These are phyloP conservation scores for Fusarium poae DNA, from an alignment of 2,329 filamentous ascomycete genomes.

Conservation along the genomic window DNA sequence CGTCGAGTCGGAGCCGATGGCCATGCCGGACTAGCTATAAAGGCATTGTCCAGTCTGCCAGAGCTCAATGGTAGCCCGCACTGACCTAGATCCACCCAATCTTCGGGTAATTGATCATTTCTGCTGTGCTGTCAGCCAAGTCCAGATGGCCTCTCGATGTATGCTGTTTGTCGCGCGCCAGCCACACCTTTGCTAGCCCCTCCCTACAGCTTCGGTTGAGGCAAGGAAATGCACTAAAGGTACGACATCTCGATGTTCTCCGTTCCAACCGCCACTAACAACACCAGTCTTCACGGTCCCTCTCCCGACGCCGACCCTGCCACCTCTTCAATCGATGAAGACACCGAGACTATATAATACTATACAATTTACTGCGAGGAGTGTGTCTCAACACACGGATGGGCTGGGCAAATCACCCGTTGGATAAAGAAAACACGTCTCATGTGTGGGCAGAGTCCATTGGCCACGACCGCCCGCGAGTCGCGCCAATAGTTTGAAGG, in stretches of 20 bases:
- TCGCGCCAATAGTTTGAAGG: neutral
- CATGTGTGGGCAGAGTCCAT: neutral
- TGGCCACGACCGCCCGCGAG: neutral
- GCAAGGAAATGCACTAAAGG: neutral
- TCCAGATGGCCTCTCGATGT: neutral
- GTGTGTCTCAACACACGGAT: neutral
- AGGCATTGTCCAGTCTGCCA: neutral
- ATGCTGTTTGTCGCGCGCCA: neutral
- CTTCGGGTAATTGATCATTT: neutral
- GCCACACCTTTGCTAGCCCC: neutral
- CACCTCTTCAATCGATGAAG: neutral
- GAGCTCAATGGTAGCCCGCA: too few species aligned
- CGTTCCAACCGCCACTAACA: neutral
- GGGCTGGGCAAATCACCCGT: neutral
- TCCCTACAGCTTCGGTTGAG: accelerated
- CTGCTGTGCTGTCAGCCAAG: neutral
- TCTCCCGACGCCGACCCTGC: neutral
- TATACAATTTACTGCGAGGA: neutral
- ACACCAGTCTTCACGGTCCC: neutral
- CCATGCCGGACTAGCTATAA: neutral
- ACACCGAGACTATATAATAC: neutral
- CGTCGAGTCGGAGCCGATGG: neutral
- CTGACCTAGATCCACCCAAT: neutral
- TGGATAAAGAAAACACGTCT: neutral
- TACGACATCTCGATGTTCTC: neutral